A percentile compares a stretch with the other conserved stretches of the same genome.
Evolutionary conservation across 345 rosid genomes (phyloP).

Genomic region (Melaleuca alternifolia): DNA sequence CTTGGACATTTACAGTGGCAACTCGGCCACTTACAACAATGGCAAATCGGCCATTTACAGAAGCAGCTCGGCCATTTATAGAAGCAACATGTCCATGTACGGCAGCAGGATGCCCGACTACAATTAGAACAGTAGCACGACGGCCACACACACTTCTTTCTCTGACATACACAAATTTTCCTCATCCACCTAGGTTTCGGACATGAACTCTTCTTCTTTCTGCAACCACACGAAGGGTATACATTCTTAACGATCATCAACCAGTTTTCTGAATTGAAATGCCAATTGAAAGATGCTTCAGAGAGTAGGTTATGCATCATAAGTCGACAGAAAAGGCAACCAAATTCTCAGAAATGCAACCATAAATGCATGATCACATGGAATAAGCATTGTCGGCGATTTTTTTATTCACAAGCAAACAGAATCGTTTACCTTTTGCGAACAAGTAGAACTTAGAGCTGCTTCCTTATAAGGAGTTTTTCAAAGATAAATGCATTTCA

Average conservation of each 20-base stretch:
- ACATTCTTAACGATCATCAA: not conserved
- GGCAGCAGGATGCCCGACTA: conserved; percentile 19
- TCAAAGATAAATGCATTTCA: not conserved
- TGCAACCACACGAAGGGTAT: not conserved
- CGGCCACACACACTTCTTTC: conserved; percentile 23
- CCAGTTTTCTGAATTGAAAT: not conserved
- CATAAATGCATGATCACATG: not conserved
- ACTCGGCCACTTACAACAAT: not conserved
- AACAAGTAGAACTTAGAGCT: not conserved
- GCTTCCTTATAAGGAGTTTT: not conserved
- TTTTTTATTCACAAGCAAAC: not conserved
- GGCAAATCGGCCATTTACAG: not conserved
- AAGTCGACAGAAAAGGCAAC: not conserved
- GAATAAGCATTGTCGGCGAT: not conserved
- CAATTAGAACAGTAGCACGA: conserved; percentile 31
- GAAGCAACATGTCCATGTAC: not conserved
- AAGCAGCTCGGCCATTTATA: not conserved
- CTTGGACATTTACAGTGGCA: not conserved
- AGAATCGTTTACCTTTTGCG: not conserved
- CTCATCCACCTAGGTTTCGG: conserved; percentile 5
- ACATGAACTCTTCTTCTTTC: conserved; percentile 2
- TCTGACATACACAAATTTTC: conserved; percentile 13
- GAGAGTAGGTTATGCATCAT: not conserved
- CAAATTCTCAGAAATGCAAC: not conserved
- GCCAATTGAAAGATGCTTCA: not conserved